Evolutionary conservation across 2,329 filamentous ascomycete genomes (phyloP), one percentile per base, ranked within the genome.

Genomic region (Cytospora chrysosperma): DNA sequence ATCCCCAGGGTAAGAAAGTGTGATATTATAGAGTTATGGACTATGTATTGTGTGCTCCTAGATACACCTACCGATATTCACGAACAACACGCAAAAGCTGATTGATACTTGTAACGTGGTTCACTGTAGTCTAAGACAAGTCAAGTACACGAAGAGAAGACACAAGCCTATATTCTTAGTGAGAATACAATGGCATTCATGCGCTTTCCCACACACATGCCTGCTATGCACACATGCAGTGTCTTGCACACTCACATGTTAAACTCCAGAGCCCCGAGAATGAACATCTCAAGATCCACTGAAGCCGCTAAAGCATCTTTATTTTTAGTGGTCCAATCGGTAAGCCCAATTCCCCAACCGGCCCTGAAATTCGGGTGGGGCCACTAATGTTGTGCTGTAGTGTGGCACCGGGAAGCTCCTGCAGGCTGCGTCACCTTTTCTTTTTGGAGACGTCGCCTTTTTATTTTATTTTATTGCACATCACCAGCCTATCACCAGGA

Each of bases 371-470:
- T 13, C 51, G 49, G 21, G 34, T 47, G 43, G 43, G 43, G 10
- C 17, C 27, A 54, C 21, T 24, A 54, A 27, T 13, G n/a, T 10
- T 21, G 19, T 53, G 28, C 13, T n/a, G 15, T 15, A 4, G 10
- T 4, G 17, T 40, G n/a, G 37, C 40, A 47, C 51, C 50, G 51
- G 50, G 27, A 60, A 60, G 58, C 50, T 59, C 58, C 50, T 40
- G 24, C 34, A 17, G 32, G 58, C 58, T 61, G 58, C 51, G 58
- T 61, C 58, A 61, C 58, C 51, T 50, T 40, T 28, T n/a, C 47
- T 27, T 53, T 61, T 56, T 55, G 59, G 59, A 61, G 51, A 61
- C 59, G 59, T 61, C 59, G 59, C 59, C 59, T 61, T 61, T 61
- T 55, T 55, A 34, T 34, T 10, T 2, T 34, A 34, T 34, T 15